Evolutionary conservation across 805 yeast genomes (phyloP).

Genomic region (Metschnikowia henanensis): DNA sequence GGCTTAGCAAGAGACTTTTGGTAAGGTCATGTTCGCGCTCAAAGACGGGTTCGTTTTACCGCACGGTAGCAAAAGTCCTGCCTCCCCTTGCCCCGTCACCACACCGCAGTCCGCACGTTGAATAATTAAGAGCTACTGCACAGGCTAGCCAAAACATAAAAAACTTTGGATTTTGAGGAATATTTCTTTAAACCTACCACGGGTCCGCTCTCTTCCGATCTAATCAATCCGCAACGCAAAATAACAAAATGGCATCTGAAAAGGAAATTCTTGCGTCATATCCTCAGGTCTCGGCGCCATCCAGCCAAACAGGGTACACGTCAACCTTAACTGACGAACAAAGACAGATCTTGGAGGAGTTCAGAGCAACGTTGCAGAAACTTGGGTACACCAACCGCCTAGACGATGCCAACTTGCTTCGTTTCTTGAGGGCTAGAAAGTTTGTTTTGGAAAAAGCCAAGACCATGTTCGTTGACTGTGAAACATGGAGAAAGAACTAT

Average conservation of each 20-base stretch:
- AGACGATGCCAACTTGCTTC: slow-evolving; percentile 80
- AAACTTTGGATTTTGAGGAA: slow-evolving; percentile 11
- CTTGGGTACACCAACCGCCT: slow-evolving; percentile 74
- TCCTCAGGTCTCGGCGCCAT: slow-evolving; percentile 68
- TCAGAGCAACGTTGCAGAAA: slow-evolving; percentile 57
- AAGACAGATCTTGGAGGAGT: slow-evolving; percentile 52
- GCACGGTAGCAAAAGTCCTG: too few relatives aligned
- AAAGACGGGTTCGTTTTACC: too few relatives aligned
- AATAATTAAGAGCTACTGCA: slow-evolving; percentile 3
- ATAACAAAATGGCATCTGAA: slow-evolving; percentile 26
- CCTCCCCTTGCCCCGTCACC: too few relatives aligned
- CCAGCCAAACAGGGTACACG: slow-evolving; percentile 71
- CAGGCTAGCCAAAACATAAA: slow-evolving; percentile 11
- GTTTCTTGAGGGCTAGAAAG: slow-evolving; percentile 94
- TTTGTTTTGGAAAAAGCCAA: slow-evolving; percentile 79
- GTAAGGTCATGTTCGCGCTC: too few relatives aligned
- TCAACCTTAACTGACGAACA: slow-evolving; percentile 77
- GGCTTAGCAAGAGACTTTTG: too few relatives aligned
- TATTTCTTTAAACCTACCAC: background rate
- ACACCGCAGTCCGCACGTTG: slow-evolving; percentile 1
- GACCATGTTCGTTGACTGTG: slow-evolving; percentile 83
- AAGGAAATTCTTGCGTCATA: slow-evolving; percentile 53
- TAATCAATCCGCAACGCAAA: background rate
- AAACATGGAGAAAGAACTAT: slow-evolving; percentile 85
- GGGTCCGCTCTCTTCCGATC: slow-evolving; percentile 5